These are phyloP conservation scores for Nitzschia sp. DNA, from an alignment of 108 stramenopile genomes.

Conservation along the genomic window DNA sequence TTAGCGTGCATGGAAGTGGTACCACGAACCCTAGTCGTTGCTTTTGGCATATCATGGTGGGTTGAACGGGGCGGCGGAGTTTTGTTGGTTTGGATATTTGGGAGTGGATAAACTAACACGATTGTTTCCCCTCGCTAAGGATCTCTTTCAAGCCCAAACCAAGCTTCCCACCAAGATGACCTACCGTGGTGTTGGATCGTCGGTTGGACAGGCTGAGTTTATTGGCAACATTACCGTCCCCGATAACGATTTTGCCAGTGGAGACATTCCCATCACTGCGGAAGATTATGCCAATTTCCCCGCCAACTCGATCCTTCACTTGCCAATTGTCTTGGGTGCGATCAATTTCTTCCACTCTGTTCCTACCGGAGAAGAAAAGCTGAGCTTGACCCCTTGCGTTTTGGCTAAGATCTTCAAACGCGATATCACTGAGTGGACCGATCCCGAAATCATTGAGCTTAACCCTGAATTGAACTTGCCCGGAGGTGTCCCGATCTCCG, in stretches of 20 bases:
- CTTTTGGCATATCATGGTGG: conserved; percentile 83
- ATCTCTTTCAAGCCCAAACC: conserved; percentile 47
- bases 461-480: conserved; percentile 40
- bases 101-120: conserved; percentile 45
- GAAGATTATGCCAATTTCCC: conserved; percentile 44
- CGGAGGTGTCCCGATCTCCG: conserved; percentile 48
- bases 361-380: conserved; percentile 44
- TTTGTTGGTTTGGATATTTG: too few relatives aligned
- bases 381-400: conserved; percentile 73
- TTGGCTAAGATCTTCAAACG: conserved; percentile 76
- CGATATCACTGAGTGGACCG: conserved; percentile 73
- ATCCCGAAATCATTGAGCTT: conserved; percentile 50
- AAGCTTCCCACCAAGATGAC: conserved; percentile 70
- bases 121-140: too few relatives aligned
- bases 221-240: conserved; percentile 46
- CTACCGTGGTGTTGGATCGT: conserved; percentile 88
- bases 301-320: conserved; percentile 51
- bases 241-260: conserved; percentile 71
- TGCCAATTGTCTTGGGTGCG: conserved; percentile 77
- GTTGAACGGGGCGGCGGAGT: too few relatives aligned
- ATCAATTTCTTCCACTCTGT: conserved; percentile 81
- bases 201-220: conserved; percentile 78
- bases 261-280: conserved; percentile 73
- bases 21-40: conserved; percentile 91
- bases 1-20: conserved; percentile 73